phyloP scores from a whole-genome alignment of 2,329 filamentous ascomycete genomes.

The Arthrobotrys sinensis region DNA sequence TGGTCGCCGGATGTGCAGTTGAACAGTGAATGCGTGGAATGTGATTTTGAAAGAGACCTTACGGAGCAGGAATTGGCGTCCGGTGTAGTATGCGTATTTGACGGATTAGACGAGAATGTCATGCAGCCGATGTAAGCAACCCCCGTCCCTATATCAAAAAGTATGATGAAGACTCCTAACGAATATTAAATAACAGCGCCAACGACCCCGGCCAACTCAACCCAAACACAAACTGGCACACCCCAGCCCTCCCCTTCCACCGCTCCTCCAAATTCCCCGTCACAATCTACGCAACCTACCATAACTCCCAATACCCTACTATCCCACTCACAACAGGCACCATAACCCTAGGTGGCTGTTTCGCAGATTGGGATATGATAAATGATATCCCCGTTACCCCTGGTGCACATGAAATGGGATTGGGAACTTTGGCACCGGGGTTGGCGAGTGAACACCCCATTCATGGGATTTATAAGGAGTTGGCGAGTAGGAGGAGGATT shows the following conservation, averaged over 20 bases:
- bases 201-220: constrained; percentile 1
- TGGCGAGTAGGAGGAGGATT: constrained; percentile 14
- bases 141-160: no score
- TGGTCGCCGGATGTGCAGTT: no score
- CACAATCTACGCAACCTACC: neutral
- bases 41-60: no score
- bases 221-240: constrained; percentile 21
- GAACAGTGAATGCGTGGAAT: no score
- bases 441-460: neutral
- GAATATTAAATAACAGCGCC: no score
- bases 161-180: no score
- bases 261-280: constrained; percentile 8
- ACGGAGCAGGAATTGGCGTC: no score
- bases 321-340: neutral
- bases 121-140: no score
- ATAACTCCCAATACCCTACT: neutral
- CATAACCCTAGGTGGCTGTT: constrained; percentile 18
- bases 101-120: no score
- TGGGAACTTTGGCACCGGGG: neutral
- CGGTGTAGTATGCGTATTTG: no score
- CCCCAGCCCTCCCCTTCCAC: constrained; percentile 18
- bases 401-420: neutral
- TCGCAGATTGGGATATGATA: constrained; percentile 24
- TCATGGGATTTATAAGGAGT: constrained; percentile 2
- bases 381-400: constrained; percentile 8